Conservation (phyloP, 2,329 filamentous ascomycete genomes). For the Tothia fuscella region DNA sequence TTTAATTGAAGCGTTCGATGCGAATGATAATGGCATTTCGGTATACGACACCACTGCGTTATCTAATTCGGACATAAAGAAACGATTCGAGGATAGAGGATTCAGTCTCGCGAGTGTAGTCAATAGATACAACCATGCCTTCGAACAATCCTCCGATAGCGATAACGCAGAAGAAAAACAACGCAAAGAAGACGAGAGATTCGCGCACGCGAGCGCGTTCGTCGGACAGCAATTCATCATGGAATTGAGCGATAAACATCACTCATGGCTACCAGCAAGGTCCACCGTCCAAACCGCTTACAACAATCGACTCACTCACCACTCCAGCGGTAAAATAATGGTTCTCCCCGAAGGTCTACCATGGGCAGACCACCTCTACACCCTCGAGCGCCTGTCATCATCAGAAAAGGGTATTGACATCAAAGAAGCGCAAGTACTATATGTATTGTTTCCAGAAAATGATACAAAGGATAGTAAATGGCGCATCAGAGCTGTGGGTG, state of each 20-base stretch:
- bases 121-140: slow-evolving; percentile 65
- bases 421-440: slow-evolving; percentile 52
- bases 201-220: slow-evolving; percentile 62
- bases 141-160: slow-evolving; percentile 6
- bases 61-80: slow-evolving; percentile 58
- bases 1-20: slow-evolving; percentile 93
- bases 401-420: slow-evolving; percentile 27
- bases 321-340: slow-evolving; percentile 66
- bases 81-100: slow-evolving; percentile 70
- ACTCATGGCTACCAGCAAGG: slow-evolving; percentile 79
- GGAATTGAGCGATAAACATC: slow-evolving; percentile 63
- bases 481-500: slow-evolving; percentile 87
- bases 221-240: slow-evolving; percentile 72
- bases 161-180: slow-evolving; percentile 38
- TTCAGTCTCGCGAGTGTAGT: slow-evolving; percentile 81
- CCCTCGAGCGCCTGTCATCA: slow-evolving; percentile 54
- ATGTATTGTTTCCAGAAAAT: slow-evolving; percentile 85
- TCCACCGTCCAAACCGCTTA: slow-evolving; percentile 68
- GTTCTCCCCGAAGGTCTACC: slow-evolving; percentile 69
- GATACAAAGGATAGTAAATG: slow-evolving; percentile 66
- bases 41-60: slow-evolving; percentile 63
- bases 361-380: slow-evolving; percentile 95
- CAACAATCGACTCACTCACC: slow-evolving; percentile 51
- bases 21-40: slow-evolving; percentile 91
- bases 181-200: slow-evolving; percentile 67